Evolutionary conservation across 371 early-diverging fungal genomes (phyloP), one percentile per base, ranked within the genome.

Genomic region (Batkoa obscura): DNA sequence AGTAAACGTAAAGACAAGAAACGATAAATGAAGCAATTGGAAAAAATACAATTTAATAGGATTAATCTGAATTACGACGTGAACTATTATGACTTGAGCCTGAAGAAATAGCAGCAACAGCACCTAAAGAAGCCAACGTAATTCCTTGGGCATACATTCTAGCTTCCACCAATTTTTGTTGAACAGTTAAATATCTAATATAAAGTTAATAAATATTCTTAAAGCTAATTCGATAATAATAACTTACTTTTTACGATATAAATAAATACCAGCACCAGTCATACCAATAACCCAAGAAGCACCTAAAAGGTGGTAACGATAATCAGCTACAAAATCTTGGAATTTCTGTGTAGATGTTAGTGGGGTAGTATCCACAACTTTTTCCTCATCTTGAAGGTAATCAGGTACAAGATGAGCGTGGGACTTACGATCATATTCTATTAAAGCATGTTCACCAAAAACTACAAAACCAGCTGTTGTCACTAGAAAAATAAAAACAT

Each of bases 81-180:
- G 23, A 23, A 23, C 23, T 23, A 23, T 23, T 23, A 23, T 23
- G 23, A 23, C 23, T 23, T 23, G 23, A 23, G 23, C 53, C 53
- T 15, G 55, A 9, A 17, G 60, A 59, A 30, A 63, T 2, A 36
- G 50, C 50, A 12, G 63, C 63, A n/a, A 51, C 32, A n/a, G 58
- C 63, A 15, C 47, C 41, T 10, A 63, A 31, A 38, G 59, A 48
- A 13, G 46, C 52, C 23, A 63, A 41, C 13, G 63, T 63, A 23
- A 63, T 55, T 23, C 57, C 63, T 54, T 63, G 63, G n/a, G 63
- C 57, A 41, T 55, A 81, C 81, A 84, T 81, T 66, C 84, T 75
- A 1, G 84, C 81, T 60, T 84, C 80, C 3, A 84, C 84, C 0
- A 79, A 51, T 61, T 81, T 82, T 62, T 84, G 83, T 41, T 79